Evolutionary conservation across 768 basidiomycete species (phyloP), one percentile per base, ranked within the genome.

Genomic region (Amanita rubescens): DNA sequence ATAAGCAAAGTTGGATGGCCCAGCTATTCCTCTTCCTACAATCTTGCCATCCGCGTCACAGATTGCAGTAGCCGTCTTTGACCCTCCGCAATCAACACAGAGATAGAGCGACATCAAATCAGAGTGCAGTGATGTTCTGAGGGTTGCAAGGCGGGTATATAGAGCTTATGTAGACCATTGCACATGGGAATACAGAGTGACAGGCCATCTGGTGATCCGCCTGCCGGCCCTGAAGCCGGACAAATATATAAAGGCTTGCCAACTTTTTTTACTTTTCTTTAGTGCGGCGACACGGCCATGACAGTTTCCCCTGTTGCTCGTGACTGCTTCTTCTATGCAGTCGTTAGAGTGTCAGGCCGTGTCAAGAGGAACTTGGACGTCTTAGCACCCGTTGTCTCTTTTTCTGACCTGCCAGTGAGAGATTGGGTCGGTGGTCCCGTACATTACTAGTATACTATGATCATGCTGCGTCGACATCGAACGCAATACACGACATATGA

Each of bases 291-390:
- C 88, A 82, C 84, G 82, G 81, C 80, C 77, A 78, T 75, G 66
- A 22, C 51, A 30, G 51, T 66, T 86, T 85, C 84, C 88, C 87
- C 80, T 87, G 88, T 90, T 90, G 88, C 88, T 90, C 88, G 84
- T 87, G 74, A 75, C 79, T 67, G 72, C 67, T 58, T 59, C 64
- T 62, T 64, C 55, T 65, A 86, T 75, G 84, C 80, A 77, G 84
- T 75, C 67, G 86, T 90, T 89, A 66, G 88, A 90, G 88, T 88
- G 88, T 90, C 88, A 88, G 75, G 84, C 76, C 77, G 85, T 85
- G 88, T 74, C 73, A 73, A 77, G 87, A 90, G 59, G 55, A 71
- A 86, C 58, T 56, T 68, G 86, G 82, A 84, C 85, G 76, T 90
- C 88, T 89, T 60, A 90, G 87, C 49, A 89, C 88, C 87, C 85